These are phyloP conservation scores for Colletotrichum graminicola DNA, from an alignment of 2,329 filamentous ascomycete species.

Conservation along the genomic window DNA sequence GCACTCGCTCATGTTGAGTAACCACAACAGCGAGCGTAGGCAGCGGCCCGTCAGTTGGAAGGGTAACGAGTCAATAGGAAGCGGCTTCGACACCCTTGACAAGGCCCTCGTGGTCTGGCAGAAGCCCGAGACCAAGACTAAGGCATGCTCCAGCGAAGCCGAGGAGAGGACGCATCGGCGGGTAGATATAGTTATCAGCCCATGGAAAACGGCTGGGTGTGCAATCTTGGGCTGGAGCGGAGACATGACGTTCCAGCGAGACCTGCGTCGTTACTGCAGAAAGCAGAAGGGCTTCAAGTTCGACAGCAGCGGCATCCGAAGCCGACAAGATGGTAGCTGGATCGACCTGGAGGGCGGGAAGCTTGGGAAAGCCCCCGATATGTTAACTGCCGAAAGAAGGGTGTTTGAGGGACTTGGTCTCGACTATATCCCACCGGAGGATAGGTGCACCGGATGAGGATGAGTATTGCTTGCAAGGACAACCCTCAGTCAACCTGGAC, in stretches of 20 bases:
- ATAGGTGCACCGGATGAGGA: conserved; percentile 74
- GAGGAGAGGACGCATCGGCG: conserved; percentile 73
- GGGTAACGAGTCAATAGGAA: conserved; percentile 56
- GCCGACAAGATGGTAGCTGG: conserved; percentile 72
- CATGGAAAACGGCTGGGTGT: conserved; percentile 90
- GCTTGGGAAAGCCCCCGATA: conserved; percentile 65
- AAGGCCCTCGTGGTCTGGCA: conserved; percentile 96
- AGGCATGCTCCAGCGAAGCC: not conserved
- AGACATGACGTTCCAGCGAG: conserved; percentile 89
- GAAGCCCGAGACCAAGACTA: conserved; percentile 61
- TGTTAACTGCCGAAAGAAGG: conserved; percentile 80
- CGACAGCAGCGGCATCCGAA: conserved; percentile 87
- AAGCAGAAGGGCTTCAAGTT: conserved; percentile 82
- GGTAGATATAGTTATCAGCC: conserved; percentile 91
- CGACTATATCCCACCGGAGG: conserved; percentile 72
- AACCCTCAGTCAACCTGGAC: not conserved
- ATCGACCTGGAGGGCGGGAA: conserved; percentile 76
- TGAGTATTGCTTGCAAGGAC: not conserved
- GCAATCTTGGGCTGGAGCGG: conserved; percentile 91
- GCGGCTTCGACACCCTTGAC: conserved; percentile 88
- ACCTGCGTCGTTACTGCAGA: conserved; percentile 85
- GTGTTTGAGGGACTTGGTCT: conserved; percentile 84
- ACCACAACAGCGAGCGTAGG: conserved; percentile 77
- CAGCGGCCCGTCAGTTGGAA: conserved; percentile 72
- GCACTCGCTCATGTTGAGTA: conserved; percentile 80